phyloP scores from a whole-genome alignment of 1,284 basidiomycete species.

The Sparassis latifolia region DNA sequence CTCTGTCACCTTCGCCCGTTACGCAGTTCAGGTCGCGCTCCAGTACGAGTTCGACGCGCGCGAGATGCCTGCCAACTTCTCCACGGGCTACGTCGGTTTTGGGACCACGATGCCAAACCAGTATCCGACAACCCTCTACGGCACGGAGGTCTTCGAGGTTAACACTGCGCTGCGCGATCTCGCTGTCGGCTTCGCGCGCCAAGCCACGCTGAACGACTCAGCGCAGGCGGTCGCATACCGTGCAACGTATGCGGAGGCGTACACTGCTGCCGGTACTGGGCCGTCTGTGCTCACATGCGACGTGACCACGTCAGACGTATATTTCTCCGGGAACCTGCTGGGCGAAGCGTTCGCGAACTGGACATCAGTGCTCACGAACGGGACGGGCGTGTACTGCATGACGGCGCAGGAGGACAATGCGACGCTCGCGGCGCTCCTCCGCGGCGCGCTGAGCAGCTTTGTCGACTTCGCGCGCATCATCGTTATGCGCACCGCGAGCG shows the following conservation, averaged over 20 bases:
- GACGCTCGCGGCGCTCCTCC: slow-evolving; percentile 36
- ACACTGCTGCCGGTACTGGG: slow-evolving; percentile 18
- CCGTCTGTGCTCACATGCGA: slow-evolving; percentile 33
- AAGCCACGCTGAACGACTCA: slow-evolving; percentile 32
- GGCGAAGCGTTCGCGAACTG: slow-evolving; percentile 35
- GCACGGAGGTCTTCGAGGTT: slow-evolving; percentile 45
- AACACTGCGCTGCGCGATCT: slow-evolving; percentile 38
- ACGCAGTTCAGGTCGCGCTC: slow-evolving; percentile 37
- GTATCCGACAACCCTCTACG: slow-evolving; percentile 32
- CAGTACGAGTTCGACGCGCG: slow-evolving; percentile 42
- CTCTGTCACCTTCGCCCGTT: slow-evolving; percentile 37
- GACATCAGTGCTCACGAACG: slow-evolving; percentile 33
- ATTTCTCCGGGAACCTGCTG: slow-evolving; percentile 35
- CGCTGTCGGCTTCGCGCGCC: slow-evolving; percentile 27
- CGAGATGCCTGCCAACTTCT: slow-evolving; percentile 37
- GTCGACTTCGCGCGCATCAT: slow-evolving; percentile 41
- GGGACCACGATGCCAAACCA: slow-evolving; percentile 28
- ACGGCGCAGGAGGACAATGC: slow-evolving; percentile 48
- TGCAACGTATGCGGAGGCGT: slow-evolving; percentile 26
- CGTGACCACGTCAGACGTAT: slow-evolving; percentile 38
- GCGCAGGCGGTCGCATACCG: slow-evolving; percentile 27
- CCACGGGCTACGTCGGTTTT: slow-evolving; percentile 35
- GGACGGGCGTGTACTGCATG: slow-evolving; percentile 33
- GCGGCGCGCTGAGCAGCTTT: slow-evolving; percentile 30
- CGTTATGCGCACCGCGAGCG: slow-evolving; percentile 37